phyloP scores from a whole-genome alignment of 495 filamentous ascomycete genomes.

The Aspergillus saccharolyticus region DNA sequence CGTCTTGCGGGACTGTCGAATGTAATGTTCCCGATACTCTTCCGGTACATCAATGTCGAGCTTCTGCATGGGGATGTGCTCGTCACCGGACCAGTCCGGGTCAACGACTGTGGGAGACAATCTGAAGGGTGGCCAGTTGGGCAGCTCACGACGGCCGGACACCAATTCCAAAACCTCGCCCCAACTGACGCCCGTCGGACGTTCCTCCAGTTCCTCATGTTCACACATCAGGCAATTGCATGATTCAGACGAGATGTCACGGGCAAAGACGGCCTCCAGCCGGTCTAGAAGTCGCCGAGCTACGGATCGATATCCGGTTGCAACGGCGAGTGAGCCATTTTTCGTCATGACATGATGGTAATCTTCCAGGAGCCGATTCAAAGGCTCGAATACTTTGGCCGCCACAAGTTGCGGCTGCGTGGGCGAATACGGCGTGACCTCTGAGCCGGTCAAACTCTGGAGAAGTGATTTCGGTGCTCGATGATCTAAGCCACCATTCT shows the following conservation, averaged over 20 bases:
- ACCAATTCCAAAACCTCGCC: slow-evolving; percentile 92
- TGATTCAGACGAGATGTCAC: slow-evolving; percentile 78
- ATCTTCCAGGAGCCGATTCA: slow-evolving; percentile 75
- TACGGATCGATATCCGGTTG: slow-evolving; percentile 90
- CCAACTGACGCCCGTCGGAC: slow-evolving; percentile 79
- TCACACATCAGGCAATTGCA: slow-evolving; percentile 80
- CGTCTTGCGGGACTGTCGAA: slow-evolving; percentile 82
- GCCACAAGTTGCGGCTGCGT: slow-evolving; percentile 40
- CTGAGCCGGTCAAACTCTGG: slow-evolving; percentile 31
- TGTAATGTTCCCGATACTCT: slow-evolving; percentile 82
- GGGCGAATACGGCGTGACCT: slow-evolving; percentile 36
- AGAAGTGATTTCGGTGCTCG: slow-evolving; percentile 65
- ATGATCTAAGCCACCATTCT: slow-evolving; percentile 71
- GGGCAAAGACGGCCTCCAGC: slow-evolving; percentile 85
- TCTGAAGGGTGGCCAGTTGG: slow-evolving; percentile 81
- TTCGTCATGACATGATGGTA: slow-evolving; percentile 75
- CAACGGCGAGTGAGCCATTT: slow-evolving; percentile 88
- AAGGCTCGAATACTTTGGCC: slow-evolving; percentile 68
- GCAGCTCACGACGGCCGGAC: slow-evolving; percentile 78
- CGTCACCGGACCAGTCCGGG: slow-evolving; percentile 49
- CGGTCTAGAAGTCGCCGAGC: slow-evolving; percentile 91
- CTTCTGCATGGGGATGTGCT: slow-evolving; percentile 66
- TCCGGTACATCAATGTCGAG: slow-evolving; percentile 89
- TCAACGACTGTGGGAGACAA: slow-evolving; percentile 49
- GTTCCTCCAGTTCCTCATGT: slow-evolving; percentile 46